Conservation (phyloP, 148 eudicot genomes). For the Cornus florida region DNA sequence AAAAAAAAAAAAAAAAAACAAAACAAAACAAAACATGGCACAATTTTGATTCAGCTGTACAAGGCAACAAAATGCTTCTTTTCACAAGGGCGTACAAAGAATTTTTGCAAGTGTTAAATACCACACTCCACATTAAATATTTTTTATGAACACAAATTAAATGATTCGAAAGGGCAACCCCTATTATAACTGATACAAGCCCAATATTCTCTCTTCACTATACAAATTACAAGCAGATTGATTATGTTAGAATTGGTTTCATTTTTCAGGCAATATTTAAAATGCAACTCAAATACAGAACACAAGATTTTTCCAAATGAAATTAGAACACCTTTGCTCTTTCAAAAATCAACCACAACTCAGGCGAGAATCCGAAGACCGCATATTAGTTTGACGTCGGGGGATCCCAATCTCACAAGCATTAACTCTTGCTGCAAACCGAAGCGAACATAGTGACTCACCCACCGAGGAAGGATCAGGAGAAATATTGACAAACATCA, state of each 20-base stretch:
- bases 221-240: slow-evolving; percentile 45
- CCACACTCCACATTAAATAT: slow-evolving; percentile 9
- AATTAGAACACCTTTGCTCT: slow-evolving; percentile 8
- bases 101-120: no score
- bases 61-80: no score
- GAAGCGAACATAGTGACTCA: slow-evolving; percentile 89
- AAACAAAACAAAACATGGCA: no score
- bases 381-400: slow-evolving; percentile 69
- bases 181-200: slow-evolving; percentile 29
- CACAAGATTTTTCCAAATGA: slow-evolving; percentile 17
- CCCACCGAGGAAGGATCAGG: slow-evolving; percentile 72
- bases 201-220: slow-evolving; percentile 31
- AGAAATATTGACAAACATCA: slow-evolving; percentile 92
- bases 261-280: slow-evolving; percentile 8
- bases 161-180: slow-evolving; percentile 22
- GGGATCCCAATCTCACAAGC: slow-evolving; percentile 95
- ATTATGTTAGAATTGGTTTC: slow-evolving; percentile 41
- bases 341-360: slow-evolving; percentile 53
- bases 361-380: slow-evolving; percentile 63
- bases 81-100: no score
- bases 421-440: slow-evolving; percentile 87
- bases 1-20: no score
- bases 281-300: slow-evolving; percentile 29
- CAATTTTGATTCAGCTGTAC: no score
- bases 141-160: slow-evolving; percentile 23